Evolutionary conservation across 192 early-diverging fungal genomes (phyloP).

Genomic region (Coemansia sp.): DNA sequence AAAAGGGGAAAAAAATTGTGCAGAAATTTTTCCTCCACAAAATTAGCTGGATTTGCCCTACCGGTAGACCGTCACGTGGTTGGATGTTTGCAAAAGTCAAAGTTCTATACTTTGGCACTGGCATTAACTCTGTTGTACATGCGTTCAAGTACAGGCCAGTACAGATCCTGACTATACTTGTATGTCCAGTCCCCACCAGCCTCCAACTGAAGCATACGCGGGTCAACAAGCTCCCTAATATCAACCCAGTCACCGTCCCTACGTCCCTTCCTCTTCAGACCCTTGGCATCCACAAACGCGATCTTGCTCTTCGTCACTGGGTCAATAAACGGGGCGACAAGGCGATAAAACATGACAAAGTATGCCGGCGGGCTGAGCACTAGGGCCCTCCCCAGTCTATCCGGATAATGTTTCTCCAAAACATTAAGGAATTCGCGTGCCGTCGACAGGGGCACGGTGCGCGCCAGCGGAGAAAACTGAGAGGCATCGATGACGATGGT

Average conservation of each 20-base stretch:
- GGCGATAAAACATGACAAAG: conserved; percentile 79
- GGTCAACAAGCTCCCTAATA: conserved; percentile 28
- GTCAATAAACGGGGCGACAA: conserved; percentile 90
- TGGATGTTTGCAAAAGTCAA: background rate
- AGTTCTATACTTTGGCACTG: background rate
- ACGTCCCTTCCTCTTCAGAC: conserved; percentile 20
- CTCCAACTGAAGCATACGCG: conserved; percentile 59
- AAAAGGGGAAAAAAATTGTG: background rate
- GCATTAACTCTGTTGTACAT: conserved; percentile 12
- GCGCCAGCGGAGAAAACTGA: conserved; percentile 61
- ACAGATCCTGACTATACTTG: conserved; percentile 66
- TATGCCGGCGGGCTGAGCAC: conserved; percentile 83
- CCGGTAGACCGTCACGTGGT: background rate
- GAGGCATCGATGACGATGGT: conserved; percentile 84
- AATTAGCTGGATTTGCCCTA: background rate
- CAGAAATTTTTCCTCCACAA: background rate
- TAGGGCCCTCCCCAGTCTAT: conserved; percentile 69
- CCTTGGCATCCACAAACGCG: conserved; percentile 75
- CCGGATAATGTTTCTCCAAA: conserved; percentile 86
- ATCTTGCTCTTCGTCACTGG: conserved; percentile 87
- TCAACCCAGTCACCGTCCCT: conserved; percentile 42
- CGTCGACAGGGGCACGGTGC: conserved; percentile 68
- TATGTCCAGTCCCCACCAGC: conserved; percentile 75
- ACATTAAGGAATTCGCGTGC: conserved; percentile 80
- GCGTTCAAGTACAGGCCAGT: conserved; percentile 64